phyloP scores from a whole-genome alignment of 768 basidiomycete species.

The Tulasnella sp. region DNA sequence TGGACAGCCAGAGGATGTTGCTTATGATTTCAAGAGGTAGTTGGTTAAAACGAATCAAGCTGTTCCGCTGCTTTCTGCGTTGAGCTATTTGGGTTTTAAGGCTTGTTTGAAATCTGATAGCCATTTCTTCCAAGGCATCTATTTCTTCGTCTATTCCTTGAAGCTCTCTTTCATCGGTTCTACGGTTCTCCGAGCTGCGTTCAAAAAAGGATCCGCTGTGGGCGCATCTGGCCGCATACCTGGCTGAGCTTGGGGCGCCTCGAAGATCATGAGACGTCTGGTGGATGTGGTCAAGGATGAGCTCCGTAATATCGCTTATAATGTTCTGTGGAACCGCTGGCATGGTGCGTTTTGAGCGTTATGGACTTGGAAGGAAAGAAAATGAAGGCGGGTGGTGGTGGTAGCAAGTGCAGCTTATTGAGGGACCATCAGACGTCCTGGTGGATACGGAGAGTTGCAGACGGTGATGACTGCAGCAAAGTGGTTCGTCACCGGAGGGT shows the following conservation, averaged over 20 bases:
- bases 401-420: not conserved
- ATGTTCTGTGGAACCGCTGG: not conserved
- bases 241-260: not conserved
- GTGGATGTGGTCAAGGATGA: not conserved
- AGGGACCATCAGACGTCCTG: too few species aligned
- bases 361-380: not conserved
- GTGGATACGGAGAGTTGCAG: too few species aligned
- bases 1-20: not conserved
- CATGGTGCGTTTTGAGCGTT: not conserved
- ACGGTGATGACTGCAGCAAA: too few species aligned
- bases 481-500: too few species aligned
- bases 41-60: not conserved
- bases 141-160: not conserved
- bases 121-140: not conserved
- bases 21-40: not conserved
- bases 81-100: not conserved
- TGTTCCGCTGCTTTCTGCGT: not conserved
- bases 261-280: not conserved
- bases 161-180: not conserved
- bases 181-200: not conserved
- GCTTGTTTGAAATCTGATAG: not conserved
- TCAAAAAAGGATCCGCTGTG: not conserved
- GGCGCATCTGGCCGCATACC: not conserved
- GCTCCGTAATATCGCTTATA: not conserved
- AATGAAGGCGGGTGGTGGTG: not conserved